A percentile compares a stretch with the other conserved stretches of the same genome.
Evolutionary conservation across 2,329 filamentous ascomycete genomes (phyloP).

Genomic region (Xylariaceae sp.): DNA sequence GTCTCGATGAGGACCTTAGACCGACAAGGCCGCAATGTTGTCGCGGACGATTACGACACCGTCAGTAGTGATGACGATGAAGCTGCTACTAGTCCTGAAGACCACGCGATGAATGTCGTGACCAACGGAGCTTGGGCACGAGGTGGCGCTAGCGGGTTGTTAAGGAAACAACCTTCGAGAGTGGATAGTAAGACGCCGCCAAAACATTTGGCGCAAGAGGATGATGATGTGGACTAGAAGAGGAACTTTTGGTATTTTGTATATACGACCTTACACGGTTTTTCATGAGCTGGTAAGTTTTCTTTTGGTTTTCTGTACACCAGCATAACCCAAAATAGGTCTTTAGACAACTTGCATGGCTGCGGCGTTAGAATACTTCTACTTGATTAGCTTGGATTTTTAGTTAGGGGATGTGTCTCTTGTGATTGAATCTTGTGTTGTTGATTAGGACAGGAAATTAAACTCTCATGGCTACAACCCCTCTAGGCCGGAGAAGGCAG

Average conservation of each 20-base stretch:
- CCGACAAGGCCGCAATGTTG: conserved; percentile 38
- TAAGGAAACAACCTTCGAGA: conserved; percentile 26
- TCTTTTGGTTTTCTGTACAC: too few relatives aligned
- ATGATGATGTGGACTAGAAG: conserved; percentile 14
- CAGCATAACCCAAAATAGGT: too few relatives aligned
- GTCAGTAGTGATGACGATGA: conserved; percentile 33
- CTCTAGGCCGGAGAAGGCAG: too few relatives aligned
- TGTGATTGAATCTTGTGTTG: too few relatives aligned
- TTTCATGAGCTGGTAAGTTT: too few relatives aligned
- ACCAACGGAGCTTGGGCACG: conserved; percentile 37
- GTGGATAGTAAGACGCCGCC: conserved; percentile 8
- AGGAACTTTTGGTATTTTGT: too few relatives aligned
- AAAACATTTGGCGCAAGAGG: conserved; percentile 13
- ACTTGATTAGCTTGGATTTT: too few relatives aligned
- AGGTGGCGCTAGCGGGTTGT: conserved; percentile 32
- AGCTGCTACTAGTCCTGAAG: conserved; percentile 23
- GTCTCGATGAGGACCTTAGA: conserved; percentile 47
- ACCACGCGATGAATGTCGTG: conserved; percentile 41
- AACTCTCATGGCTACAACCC: too few relatives aligned
- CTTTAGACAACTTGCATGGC: conserved; percentile 15
- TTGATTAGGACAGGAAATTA: too few relatives aligned
- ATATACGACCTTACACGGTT: too few relatives aligned
- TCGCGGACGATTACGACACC: conserved; percentile 37
- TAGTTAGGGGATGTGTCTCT: too few relatives aligned
- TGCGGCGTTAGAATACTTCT: conserved; percentile 11